Conservation (phyloP, 768 basidiomycete genomes). For the Boletus tomentosulus region DNA sequence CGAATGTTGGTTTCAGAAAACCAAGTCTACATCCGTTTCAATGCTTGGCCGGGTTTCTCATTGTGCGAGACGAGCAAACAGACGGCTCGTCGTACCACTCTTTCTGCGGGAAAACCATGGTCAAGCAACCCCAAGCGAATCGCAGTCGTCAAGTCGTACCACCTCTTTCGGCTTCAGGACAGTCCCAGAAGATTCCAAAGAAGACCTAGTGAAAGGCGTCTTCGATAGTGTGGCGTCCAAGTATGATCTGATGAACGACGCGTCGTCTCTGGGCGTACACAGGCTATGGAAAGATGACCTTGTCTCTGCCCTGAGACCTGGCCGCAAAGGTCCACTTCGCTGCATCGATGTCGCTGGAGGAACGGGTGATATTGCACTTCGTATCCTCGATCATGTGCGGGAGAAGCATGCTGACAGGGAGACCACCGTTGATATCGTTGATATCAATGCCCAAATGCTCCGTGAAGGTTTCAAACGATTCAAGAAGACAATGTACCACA, state of each 20-base stretch:
- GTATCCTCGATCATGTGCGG: constrained; percentile 86
- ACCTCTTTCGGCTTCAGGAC: constrained; percentile 93
- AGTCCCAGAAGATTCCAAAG: constrained; percentile 83
- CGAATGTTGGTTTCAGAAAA: neutral
- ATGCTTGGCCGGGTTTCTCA: constrained; percentile 18
- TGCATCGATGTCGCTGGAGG: constrained; percentile 98
- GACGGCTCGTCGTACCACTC: constrained; percentile 8
- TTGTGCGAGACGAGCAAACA: constrained; percentile 12
- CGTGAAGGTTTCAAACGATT: constrained; percentile 86
- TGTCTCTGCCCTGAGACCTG: constrained; percentile 71
- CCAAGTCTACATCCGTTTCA: neutral
- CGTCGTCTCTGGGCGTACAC: constrained; percentile 95
- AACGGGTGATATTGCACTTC: constrained; percentile 94
- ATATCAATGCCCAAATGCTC: constrained; percentile 95
- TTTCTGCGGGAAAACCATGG: constrained; percentile 23
- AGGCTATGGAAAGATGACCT: constrained; percentile 96
- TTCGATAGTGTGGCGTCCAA: constrained; percentile 94
- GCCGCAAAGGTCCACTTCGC: constrained; percentile 64
- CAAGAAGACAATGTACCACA: constrained; percentile 98
- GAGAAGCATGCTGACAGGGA: constrained; percentile 89
- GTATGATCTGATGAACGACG: constrained; percentile 99
- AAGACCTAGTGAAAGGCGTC: constrained; percentile 85
- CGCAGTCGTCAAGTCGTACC: constrained; percentile 36
- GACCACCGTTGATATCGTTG: constrained; percentile 83
- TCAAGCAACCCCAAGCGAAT: constrained; percentile 2